These are phyloP conservation scores for Nepenthes gracilis DNA, from an alignment of 148 eudicot genomes.

Conservation along the genomic window DNA sequence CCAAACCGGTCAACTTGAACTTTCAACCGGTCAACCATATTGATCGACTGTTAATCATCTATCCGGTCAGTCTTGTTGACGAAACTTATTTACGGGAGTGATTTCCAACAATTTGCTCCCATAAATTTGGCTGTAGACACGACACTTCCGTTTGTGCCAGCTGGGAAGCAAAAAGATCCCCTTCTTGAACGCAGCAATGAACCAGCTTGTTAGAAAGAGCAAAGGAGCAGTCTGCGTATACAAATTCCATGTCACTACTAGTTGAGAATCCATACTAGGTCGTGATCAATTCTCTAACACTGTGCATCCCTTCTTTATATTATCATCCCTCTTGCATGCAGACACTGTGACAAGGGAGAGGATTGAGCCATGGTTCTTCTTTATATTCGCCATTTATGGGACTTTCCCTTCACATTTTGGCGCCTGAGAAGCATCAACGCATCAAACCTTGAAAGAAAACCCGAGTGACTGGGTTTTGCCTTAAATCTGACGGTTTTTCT, in stretches of 20 bases:
- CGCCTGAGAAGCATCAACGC: slow-evolving; percentile 3
- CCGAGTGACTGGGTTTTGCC: not conserved
- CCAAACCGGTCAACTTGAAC: no score
- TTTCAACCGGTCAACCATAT: no score
- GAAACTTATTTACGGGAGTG: no score
- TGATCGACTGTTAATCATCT: no score
- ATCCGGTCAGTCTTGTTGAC: no score
- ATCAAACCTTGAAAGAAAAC: not conserved
- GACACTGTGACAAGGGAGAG: not conserved
- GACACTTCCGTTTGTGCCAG: slow-evolving; percentile 79
- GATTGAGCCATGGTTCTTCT: slow-evolving; percentile 24
- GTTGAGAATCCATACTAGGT: slow-evolving; percentile 65
- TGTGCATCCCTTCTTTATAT: no score
- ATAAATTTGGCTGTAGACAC: slow-evolving; percentile 78
- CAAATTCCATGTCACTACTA: slow-evolving; percentile 33
- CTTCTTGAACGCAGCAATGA: slow-evolving; percentile 80
- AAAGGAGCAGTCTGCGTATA: slow-evolving; percentile 64
- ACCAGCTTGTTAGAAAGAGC: slow-evolving; percentile 85
- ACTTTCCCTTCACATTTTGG: slow-evolving; percentile 8
- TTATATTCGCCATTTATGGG: slow-evolving; percentile 17
- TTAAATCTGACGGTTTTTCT: not conserved
- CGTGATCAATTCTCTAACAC: slow-evolving; percentile 49
- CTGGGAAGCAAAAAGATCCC: slow-evolving; percentile 92
- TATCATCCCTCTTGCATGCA: no score
- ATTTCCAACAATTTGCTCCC: slow-evolving; percentile 60